Base-by-base conservation (phyloP, 1,284 basidiomycete species). In the Moesziomyces sp. region DNA sequence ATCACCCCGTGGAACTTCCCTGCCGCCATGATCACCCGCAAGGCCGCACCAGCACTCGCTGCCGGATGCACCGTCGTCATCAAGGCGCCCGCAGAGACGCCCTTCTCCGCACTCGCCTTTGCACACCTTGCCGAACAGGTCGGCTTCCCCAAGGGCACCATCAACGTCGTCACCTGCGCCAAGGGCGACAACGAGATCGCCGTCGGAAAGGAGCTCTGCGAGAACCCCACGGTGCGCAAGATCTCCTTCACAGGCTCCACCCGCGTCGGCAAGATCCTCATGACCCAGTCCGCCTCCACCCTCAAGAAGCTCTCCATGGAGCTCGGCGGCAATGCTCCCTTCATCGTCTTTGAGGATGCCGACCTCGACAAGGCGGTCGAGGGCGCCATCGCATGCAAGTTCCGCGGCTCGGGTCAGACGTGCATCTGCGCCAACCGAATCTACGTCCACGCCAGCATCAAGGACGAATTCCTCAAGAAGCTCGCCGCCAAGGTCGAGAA, bases 271-370 rank as follows among this genome's bases (percentile, higher is more conserved):
- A 98, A 95, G 86, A 85, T 93, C 54, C 87, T 99, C 44, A 93
- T 93, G 82, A 87, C 87, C 16, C 90, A 97, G 87, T 89, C 93
- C 16, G 87, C 93, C 7, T 88, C 88, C 2, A 97, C 94, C 0
- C 85, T 99, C 76, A 99, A 99, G 86, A 99, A 97, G 90, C 91
- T 77, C 33, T 80, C 76, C 45, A 77, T 83, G 69, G 82, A 80
- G 69, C 76, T 78, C 45, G 88, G 88, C 13, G 95, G 95, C 50
- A 98, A 96, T 72, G 89, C 93, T 0, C 92, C 94, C 0, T 96
- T 96, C 85, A 96, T 97, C 74, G 93, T 99, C 9, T 99, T 99
- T 83, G 92, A 94, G 67, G 97, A 99, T 81, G 95, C 95, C 0
- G 91, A 99, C 83, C 88, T 99, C 54, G 92, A 94, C 66, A 90